Conservation (phyloP, 768 basidiomycete species). For the Crucibulum laeve region DNA sequence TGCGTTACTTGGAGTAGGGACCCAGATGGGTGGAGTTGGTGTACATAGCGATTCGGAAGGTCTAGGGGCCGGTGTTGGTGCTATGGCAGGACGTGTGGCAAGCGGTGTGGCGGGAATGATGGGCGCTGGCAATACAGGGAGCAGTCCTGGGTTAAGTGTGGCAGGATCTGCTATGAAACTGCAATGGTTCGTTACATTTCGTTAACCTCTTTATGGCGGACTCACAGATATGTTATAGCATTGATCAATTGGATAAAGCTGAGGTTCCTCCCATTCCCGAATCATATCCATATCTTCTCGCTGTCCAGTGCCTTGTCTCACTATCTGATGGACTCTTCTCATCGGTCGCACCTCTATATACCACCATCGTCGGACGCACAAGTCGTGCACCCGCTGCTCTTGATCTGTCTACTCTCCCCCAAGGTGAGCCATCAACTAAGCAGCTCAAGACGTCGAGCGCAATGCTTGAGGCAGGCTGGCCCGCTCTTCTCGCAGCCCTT, state of each 20-base stretch:
- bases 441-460: constrained; percentile 64
- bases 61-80: constrained; percentile 41
- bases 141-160: constrained; percentile 60
- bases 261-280: constrained; percentile 94
- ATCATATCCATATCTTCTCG: constrained; percentile 88
- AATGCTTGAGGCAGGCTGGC: constrained; percentile 90
- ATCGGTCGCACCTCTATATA: constrained; percentile 75
- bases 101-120: constrained; percentile 88
- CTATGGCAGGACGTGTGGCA: constrained; percentile 81
- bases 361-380: constrained; percentile 55
- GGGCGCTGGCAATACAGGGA: constrained; percentile 30
- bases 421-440: constrained; percentile 42
- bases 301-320: constrained; percentile 81
- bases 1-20: constrained; percentile 68
- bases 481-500: constrained; percentile 83
- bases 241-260: constrained; percentile 97
- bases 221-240: constrained; percentile 42
- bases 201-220: background rate
- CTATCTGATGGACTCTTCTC: constrained; percentile 83
- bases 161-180: constrained; percentile 81
- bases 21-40: constrained; percentile 82
- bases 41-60: constrained; percentile 34
- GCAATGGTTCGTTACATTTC: constrained; percentile 62
- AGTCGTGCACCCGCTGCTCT: constrained; percentile 71
- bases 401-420: constrained; percentile 51